Evolutionary conservation across 75 land plant species (phyloP).

Genomic region (Picea glauca): DNA sequence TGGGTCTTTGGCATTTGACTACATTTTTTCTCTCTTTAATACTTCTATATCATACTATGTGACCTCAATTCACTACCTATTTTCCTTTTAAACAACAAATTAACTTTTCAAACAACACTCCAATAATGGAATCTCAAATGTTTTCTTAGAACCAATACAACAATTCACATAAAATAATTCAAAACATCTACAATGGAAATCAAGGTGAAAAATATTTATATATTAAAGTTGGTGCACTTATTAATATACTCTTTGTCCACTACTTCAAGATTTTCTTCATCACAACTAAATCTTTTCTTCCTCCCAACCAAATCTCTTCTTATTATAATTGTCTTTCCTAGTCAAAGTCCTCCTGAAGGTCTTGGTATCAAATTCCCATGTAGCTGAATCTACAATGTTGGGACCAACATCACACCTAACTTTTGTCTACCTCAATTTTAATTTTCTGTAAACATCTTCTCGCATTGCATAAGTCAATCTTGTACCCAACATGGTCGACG

Average conservation of each 20-base stretch:
- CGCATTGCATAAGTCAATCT: background rate
- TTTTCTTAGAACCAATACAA: background rate
- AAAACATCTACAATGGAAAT: background rate
- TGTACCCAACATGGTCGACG: background rate
- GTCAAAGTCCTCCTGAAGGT: slow-evolving; percentile 32
- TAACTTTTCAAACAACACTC: too few relatives aligned
- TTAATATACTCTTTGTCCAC: slow-evolving; percentile 32
- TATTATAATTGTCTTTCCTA: slow-evolving; percentile 28
- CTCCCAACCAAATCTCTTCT: slow-evolving; percentile 34
- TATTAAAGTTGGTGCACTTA: slow-evolving; percentile 10
- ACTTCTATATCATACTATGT: too few relatives aligned
- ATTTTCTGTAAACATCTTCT: background rate
- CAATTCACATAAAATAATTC: background rate
- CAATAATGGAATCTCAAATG: too few relatives aligned
- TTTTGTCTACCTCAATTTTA: background rate
- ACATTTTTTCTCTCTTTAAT: too few relatives aligned
- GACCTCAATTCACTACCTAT: too few relatives aligned
- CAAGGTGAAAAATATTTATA: background rate
- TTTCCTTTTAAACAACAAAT: too few relatives aligned
- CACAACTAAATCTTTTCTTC: slow-evolving; percentile 39
- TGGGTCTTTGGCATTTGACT: too few relatives aligned
- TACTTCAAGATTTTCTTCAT: slow-evolving; percentile 34
- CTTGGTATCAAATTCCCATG: slow-evolving; percentile 28
- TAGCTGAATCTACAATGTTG: slow-evolving; percentile 1
- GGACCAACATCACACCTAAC: slow-evolving; percentile 1